Conservation (phyloP, 805 yeast species). For the Metschnikowia picachoensis region DNA sequence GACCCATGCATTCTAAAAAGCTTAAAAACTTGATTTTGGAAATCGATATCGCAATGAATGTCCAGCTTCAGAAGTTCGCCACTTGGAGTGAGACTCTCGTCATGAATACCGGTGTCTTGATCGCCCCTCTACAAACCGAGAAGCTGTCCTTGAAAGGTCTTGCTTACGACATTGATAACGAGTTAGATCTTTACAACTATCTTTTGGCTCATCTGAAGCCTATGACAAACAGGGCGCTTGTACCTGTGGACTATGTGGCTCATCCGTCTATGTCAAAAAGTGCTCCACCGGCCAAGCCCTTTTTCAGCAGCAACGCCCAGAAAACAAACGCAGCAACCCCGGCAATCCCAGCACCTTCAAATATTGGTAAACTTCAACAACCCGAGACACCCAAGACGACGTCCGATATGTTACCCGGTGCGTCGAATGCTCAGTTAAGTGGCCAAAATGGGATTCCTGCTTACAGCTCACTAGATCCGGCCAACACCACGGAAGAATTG, state of each 20-base stretch:
- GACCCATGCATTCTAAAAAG: slow-evolving; percentile 73
- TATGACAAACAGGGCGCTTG: slow-evolving; percentile 41
- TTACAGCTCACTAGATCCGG: slow-evolving; percentile 33
- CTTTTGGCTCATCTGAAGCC: slow-evolving; percentile 46
- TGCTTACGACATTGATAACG: slow-evolving; percentile 78
- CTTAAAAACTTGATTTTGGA: slow-evolving; percentile 78
- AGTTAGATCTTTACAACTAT: slow-evolving; percentile 72
- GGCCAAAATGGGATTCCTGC: slow-evolving; percentile 6
- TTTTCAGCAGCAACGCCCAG: slow-evolving; percentile 18
- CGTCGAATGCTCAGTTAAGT: slow-evolving; percentile 1
- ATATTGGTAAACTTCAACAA: background rate
- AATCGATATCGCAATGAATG: slow-evolving; percentile 82
- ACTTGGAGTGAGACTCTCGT: slow-evolving; percentile 81
- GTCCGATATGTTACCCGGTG: background rate
- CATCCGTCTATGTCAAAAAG: slow-evolving; percentile 58
- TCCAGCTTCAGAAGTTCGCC: slow-evolving; percentile 85
- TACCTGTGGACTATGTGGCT: slow-evolving; percentile 66
- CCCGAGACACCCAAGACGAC: slow-evolving; percentile 1
- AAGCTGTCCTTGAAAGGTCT: slow-evolving; percentile 69
- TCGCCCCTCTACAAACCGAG: slow-evolving; percentile 61
- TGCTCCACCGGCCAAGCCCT: slow-evolving; percentile 30
- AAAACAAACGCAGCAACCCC: background rate
- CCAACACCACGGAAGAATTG: slow-evolving; percentile 26
- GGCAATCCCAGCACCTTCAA: background rate
- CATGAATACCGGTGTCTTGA: slow-evolving; percentile 78